phyloP scores from a whole-genome alignment of 2,329 filamentous ascomycete species.

The Paecilomyces niveus region DNA sequence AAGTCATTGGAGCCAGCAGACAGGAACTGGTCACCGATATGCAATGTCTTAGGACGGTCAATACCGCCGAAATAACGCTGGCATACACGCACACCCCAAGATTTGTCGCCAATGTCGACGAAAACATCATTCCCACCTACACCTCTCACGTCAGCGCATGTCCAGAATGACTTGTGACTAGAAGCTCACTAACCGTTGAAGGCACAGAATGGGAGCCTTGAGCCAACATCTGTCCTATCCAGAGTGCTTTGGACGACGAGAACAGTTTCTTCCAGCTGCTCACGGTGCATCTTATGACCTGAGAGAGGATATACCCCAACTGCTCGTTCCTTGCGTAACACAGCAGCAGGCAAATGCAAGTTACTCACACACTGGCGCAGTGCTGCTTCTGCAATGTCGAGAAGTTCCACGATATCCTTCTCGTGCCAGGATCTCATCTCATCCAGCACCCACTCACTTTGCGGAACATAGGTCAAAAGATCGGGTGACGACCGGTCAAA shows the following conservation, averaged over 20 bases:
- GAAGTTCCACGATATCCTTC: conserved; percentile 66
- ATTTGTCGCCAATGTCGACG: conserved; percentile 97
- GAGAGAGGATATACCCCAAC: conserved; percentile 67
- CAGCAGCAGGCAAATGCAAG: conserved; percentile 68
- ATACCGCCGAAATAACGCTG: conserved; percentile 83
- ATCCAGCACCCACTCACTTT: conserved; percentile 53
- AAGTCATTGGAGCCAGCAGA: conserved; percentile 96
- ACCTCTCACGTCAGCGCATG: not conserved
- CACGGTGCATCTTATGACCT: conserved; percentile 65
- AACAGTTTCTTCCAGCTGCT: conserved; percentile 92
- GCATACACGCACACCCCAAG: conserved; percentile 87
- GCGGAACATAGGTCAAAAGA: conserved; percentile 58
- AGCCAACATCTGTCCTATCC: conserved; percentile 67
- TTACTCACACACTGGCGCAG: conserved; percentile 73
- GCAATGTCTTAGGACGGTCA: conserved; percentile 70
- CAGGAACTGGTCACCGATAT: conserved; percentile 93
- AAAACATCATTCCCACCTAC: conserved; percentile 86
- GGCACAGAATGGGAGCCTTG: conserved; percentile 78
- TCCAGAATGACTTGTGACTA: not conserved
- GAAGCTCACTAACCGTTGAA: conserved; percentile 63
- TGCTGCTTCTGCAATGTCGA: conserved; percentile 82
- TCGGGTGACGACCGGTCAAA: conserved; percentile 60
- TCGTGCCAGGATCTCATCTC: conserved; percentile 49
- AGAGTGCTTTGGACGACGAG: conserved; percentile 89
- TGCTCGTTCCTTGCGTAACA: conserved; percentile 83